Evolutionary conservation across 1,284 basidiomycete genomes (phyloP).

Genomic region (Golubevia pallescens): DNA sequence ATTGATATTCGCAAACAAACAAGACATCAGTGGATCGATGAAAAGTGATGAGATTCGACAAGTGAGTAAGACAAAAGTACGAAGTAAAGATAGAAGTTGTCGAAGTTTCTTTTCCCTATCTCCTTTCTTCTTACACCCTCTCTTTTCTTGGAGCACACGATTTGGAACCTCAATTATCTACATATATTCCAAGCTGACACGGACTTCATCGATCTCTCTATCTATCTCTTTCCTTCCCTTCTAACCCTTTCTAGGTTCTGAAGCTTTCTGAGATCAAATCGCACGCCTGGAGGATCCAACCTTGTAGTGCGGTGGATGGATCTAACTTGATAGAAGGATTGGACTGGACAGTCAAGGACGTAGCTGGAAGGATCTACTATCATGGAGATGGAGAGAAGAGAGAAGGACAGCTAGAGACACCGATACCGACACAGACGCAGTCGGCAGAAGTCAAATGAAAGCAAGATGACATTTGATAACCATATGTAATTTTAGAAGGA

Average conservation of each 20-base stretch:
- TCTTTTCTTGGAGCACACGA: not conserved
- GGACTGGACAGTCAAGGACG: slow-evolving; percentile 92
- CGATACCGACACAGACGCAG: too few species aligned
- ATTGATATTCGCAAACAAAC: slow-evolving; percentile 98
- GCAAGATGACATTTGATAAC: too few species aligned
- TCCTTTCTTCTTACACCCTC: slow-evolving; percentile 5
- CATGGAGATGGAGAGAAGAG: slow-evolving; percentile 11
- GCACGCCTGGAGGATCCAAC: slow-evolving; percentile 87
- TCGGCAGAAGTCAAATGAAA: too few species aligned
- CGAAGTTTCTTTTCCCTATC: slow-evolving; percentile 7
- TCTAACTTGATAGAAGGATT: slow-evolving; percentile 82
- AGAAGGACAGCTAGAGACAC: too few species aligned
- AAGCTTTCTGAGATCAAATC: slow-evolving; percentile 78
- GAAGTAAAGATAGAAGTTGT: not conserved
- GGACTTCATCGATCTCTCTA: not conserved
- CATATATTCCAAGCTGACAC: not conserved
- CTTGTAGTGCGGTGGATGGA: slow-evolving; percentile 91
- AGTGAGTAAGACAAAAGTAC: slow-evolving; percentile 68
- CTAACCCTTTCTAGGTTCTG: slow-evolving; percentile 70
- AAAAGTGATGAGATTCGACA: slow-evolving; percentile 79
- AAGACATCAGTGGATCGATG: slow-evolving; percentile 89
- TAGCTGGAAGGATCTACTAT: slow-evolving; percentile 68
- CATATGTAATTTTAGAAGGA: too few species aligned
- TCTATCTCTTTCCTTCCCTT: not conserved
- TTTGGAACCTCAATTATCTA: not conserved